phyloP scores from a whole-genome alignment of 129 eudicot species.

The Lonicera japonica region DNA sequence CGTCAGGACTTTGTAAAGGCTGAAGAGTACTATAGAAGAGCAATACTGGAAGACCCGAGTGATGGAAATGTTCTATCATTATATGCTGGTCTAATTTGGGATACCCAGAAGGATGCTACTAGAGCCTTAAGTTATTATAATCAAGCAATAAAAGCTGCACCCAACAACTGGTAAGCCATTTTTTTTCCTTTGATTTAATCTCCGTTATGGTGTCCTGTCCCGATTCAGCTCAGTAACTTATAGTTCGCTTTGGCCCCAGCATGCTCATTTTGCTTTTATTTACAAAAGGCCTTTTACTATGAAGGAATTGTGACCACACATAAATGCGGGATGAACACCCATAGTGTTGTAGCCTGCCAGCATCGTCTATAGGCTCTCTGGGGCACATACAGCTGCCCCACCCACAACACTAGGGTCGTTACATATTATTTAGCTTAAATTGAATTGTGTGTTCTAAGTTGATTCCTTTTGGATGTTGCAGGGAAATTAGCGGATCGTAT shows the following conservation, averaged over 20 bases:
- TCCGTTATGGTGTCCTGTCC: too few relatives aligned
- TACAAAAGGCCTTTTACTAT: too few relatives aligned
- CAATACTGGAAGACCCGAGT: conserved; percentile 42
- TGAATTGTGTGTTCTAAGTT: not conserved
- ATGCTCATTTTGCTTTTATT: too few relatives aligned
- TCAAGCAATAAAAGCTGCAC: conserved; percentile 59
- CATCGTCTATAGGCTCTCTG: too few relatives aligned
- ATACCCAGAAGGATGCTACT: conserved; percentile 37
- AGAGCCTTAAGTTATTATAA: conserved; percentile 52
- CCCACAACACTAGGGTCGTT: too few relatives aligned
- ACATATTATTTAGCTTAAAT: not conserved
- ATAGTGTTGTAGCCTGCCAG: too few relatives aligned
- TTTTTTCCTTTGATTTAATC: not conserved
- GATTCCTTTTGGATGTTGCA: conserved; percentile 19
- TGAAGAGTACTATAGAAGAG: conserved; percentile 73
- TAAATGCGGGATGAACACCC: too few relatives aligned
- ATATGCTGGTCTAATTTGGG: conserved; percentile 65
- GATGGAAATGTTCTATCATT: conserved; percentile 53
- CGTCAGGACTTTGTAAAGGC: conserved; percentile 42
- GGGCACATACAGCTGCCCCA: too few relatives aligned
- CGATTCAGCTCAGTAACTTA: too few relatives aligned
- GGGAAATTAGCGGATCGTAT: conserved; percentile 52
- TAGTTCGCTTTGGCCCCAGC: too few relatives aligned
- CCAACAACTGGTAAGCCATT: conserved; percentile 48
- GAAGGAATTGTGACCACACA: too few relatives aligned